Base-by-base conservation (phyloP, 2,329 filamentous ascomycete genomes). In the Phyllosticta ampelicida region DNA sequence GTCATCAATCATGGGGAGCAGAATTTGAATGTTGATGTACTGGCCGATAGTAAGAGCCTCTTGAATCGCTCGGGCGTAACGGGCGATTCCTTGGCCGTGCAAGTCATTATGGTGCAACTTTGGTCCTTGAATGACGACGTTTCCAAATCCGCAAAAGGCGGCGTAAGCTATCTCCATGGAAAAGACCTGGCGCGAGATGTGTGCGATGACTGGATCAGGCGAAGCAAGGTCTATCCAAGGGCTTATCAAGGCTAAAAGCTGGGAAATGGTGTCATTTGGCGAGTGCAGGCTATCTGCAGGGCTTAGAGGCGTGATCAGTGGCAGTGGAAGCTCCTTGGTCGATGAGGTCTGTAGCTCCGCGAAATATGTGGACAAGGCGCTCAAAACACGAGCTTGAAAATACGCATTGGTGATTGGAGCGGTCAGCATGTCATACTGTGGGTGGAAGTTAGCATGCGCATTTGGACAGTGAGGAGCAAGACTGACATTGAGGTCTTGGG, bases 81-180 rank as follows among this genome's bases (percentile, higher is more conserved):
- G 89, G 0, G 86, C 74, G 67, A 78, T 81, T 16, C 79, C 78
- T 56, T 77, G 73, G 1, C 73, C 63, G 26, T 74, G 67, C 53
- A 71, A 63, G 49, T 77, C 78, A 59, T 80, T 78, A 59, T 82
- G 78, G 63, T 86, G 82, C 13, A 83, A 74, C 62, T 81, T 81
- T 2, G 94, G 94, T 0, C 90, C 90, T 1, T 86, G 85, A 28
- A 99, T 78, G 54, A 97, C 77, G 60, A 97, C 79, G 71, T 87
- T 95, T 58, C 85, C 84, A 53, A 94, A 81, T 36, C 95, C 95
- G 67, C 90, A 96, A 74, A 97, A 99, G 62, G 90, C 91, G 62
- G 95, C 94, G 74, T 96, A 99, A 53, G 90, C 88, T 53, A 97
- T 81, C 70, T 99, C 94, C 48, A 96, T 80, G 69, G 90, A 90